These are phyloP conservation scores for Paracamarosporium sp. DNA, from an alignment of 2,329 filamentous ascomycete genomes.

Conservation along the genomic window DNA sequence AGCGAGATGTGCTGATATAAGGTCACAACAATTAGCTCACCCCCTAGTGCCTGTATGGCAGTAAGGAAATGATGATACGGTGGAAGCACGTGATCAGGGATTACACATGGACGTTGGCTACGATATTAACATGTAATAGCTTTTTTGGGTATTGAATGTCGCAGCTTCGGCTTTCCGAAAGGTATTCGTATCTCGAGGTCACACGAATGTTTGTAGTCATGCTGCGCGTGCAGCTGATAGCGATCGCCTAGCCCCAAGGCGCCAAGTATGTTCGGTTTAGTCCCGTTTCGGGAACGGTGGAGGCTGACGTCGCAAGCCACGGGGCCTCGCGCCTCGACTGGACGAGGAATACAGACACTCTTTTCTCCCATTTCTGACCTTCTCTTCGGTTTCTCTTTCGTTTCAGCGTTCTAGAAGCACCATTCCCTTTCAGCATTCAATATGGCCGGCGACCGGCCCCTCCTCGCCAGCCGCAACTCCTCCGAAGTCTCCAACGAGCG, in stretches of 20 bases:
- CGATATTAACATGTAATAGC: no score
- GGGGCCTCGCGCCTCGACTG: no score
- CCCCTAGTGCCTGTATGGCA: no score
- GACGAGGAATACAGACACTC: background rate
- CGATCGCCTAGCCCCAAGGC: background rate
- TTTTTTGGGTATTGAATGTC: no score
- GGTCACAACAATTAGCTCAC: no score
- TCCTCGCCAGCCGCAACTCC: slow-evolving; percentile 62
- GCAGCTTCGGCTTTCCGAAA: no score
- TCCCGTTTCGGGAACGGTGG: background rate
- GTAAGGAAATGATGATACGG: no score
- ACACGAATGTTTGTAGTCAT: background rate
- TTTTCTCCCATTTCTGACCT: background rate
- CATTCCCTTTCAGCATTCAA: background rate
- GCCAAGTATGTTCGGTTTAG: background rate
- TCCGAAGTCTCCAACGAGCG: slow-evolving; percentile 63
- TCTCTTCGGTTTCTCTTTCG: background rate
- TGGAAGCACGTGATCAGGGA: no score
- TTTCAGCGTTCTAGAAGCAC: background rate
- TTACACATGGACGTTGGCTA: no score
- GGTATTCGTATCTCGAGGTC: no score
- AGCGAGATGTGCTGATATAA: no score
- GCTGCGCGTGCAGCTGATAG: background rate
- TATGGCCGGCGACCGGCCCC: slow-evolving; percentile 58
- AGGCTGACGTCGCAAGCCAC: slow-evolving; percentile 4